Evolutionary conservation across 129 eudicot genomes (phyloP), one percentile per base, ranked within the genome.

Genomic region (Centrapalus pauciflorus): DNA sequence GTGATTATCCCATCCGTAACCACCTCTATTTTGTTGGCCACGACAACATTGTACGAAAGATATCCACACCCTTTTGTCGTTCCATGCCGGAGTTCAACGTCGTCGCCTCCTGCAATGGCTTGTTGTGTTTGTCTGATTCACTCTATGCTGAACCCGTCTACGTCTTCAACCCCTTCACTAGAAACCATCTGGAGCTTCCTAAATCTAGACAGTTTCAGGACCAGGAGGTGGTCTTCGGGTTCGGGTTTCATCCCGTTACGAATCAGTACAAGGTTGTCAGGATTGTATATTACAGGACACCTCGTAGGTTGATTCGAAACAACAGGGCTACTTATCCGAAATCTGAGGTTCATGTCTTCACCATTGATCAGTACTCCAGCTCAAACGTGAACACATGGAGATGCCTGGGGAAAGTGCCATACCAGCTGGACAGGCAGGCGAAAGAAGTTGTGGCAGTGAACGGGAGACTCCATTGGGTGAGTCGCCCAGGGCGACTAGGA

Each of bases 91-190:
- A 78, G 63, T 83, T 80, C 49, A 59, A 59, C 34, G 74, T 87
- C 9, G 43, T 83, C 17, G 89, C 82, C 9, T 87, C 95, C 0
- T 83, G 84, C 61, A 76, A 87, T 51, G 89, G 95, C 7, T 66
- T 87, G 66, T 56, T 83, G 49, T 87, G 95, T 74, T 40, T 83
- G 51, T 70, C 82, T 0, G 84, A 78, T 51, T 74, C 86, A 0
- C 65, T 82, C 8, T 81, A 64, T 29, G 72, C 56, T n/a, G 84
- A 83, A 43, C 65, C 82, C 1, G 35, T 87, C 1, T 87, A 55
- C 26, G n/a, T 87, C 20, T 83, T 77, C 66, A 87, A 87, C 65
- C 89, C 95, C 30, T 83, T 87, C 34, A 87, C 87, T 10, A 66
- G 80, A 45, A 58, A 78, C 54, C 59, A 78, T 61, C 35, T 38